phyloP scores from a whole-genome alignment of 2,329 filamentous ascomycete genomes.

The Epichloe aotearoae region DNA sequence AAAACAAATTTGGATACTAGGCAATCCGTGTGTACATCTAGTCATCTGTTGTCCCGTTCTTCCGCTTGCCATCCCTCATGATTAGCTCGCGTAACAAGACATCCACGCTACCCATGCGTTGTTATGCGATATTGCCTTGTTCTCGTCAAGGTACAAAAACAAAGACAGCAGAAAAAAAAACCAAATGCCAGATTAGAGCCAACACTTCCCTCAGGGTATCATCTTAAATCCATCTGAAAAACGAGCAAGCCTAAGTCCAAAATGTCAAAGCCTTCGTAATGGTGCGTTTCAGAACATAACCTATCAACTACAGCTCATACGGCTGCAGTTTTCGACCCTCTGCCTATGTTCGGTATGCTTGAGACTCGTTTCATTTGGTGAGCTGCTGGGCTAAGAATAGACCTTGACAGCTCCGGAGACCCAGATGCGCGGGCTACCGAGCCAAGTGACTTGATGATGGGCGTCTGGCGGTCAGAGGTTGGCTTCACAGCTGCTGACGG shows the following conservation, averaged over 20 bases:
- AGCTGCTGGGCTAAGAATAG: constrained; percentile 18
- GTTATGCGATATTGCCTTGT: neutral
- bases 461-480: constrained; percentile 11
- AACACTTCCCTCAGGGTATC: constrained; percentile 23
- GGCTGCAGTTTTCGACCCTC: constrained; percentile 22
- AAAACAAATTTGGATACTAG: neutral
- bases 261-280: neutral
- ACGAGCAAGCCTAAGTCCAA: neutral
- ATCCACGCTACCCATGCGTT: constrained; percentile 3
- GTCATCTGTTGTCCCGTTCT: neutral
- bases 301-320: constrained; percentile 13
- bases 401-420: constrained; percentile 31
- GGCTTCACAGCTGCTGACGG: constrained; percentile 13
- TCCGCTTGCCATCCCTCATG: neutral
- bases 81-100: neutral
- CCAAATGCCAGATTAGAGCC: constrained; percentile 8
- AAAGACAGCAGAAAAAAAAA: neutral
- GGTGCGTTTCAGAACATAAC: neutral
- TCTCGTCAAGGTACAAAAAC: neutral
- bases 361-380: constrained; percentile 21
- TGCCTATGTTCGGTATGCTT: constrained; percentile 18
- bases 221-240: constrained; percentile 17
- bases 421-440: constrained; percentile 19
- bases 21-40: neutral
- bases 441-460: constrained; percentile 16